Evolutionary conservation across 2,329 filamentous ascomycete species (phyloP), one percentile per base, ranked within the genome.

Genomic region (Corinectria fuckeliana): DNA sequence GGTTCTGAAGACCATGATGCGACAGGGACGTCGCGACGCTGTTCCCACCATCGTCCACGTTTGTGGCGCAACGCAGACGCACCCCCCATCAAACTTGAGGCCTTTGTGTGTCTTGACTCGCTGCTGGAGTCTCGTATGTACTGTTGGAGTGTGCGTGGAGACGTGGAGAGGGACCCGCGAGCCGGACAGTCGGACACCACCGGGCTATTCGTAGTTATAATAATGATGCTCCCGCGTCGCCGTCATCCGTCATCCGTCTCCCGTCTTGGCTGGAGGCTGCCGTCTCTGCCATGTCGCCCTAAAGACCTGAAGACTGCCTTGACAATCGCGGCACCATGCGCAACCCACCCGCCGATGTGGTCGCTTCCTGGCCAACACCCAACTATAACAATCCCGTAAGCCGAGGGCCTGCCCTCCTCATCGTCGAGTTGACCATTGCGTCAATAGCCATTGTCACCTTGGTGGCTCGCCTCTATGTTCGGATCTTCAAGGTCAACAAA

Each of bases 381-480:
- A 78, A 79, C 60, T 76, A 75, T 56, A 64, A 68, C 49, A 55
- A 78, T 50, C 78, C 78, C 3, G 71, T 71, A 16, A 73, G 71
- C 3, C 73, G 77, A 48, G 78, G 77, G 0, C 73, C 72, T 4
- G 70, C 67, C 1, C 68, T 80, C 21, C 56, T 80, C 54, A 75
- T 76, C 38, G 69, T 78, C 50, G 75, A 79, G 55, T 41, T 75
- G 11, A 72, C 71, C 14, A 69, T 76, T 14, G 67, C 77, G 25
- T 65, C 72, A 0, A 26, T 78, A 9, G 76, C 76, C 5, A 51
- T 78, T 16, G 47, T 76, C 11, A 73, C 71, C 18, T 65, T 80
- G 8, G 48, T 63, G 23, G 67, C 77, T 48, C 74, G 78, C 13
- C 68, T 80, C 36, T 78, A 78, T 44, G 77, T 78, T 45, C 69